A percentile compares a stretch with the other conserved stretches of the same genome.
These are phyloP conservation scores for Leccinum arenicola DNA, from an alignment of 768 basidiomycete genomes.

Conservation along the genomic window DNA sequence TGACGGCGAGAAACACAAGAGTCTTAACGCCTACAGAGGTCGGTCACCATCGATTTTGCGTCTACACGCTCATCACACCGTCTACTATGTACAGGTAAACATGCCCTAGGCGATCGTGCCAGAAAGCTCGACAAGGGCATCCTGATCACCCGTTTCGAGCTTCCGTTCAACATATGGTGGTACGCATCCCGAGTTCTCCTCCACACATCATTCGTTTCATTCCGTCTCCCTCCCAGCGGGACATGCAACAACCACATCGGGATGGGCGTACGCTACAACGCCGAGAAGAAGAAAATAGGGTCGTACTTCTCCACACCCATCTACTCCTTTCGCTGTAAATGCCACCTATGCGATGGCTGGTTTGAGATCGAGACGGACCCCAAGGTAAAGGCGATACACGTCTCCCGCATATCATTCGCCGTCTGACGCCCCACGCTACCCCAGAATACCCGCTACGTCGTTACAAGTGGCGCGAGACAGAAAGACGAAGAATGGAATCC, in stretches of 20 bases:
- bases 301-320: conserved; percentile 94
- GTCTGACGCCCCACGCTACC: background rate
- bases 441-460: conserved; percentile 94
- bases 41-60: conserved; percentile 1
- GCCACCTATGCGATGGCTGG: conserved; percentile 94
- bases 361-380: conserved; percentile 98
- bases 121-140: conserved; percentile 96
- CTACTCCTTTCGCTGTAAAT: conserved; percentile 95
- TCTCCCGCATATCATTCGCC: background rate
- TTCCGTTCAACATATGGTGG: conserved; percentile 98
- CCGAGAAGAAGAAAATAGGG: conserved; percentile 97
- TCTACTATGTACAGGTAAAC: conserved; percentile 61
- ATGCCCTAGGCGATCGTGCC: conserved; percentile 90
- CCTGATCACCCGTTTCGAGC: conserved; percentile 90
- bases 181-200: conserved; percentile 37
- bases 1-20: conserved; percentile 66
- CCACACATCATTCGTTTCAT: background rate
- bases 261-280: conserved; percentile 99
- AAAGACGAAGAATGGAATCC: conserved; percentile 98
- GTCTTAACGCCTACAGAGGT: conserved; percentile 74
- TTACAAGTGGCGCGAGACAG: conserved; percentile 86
- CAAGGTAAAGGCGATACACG: conserved; percentile 59
- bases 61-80: no score
- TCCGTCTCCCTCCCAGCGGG: conserved; percentile 47
- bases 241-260: conserved; percentile 97